Base-by-base conservation (phyloP, 2,329 filamentous ascomycete genomes). In the Nemania bipapillata region DNA sequence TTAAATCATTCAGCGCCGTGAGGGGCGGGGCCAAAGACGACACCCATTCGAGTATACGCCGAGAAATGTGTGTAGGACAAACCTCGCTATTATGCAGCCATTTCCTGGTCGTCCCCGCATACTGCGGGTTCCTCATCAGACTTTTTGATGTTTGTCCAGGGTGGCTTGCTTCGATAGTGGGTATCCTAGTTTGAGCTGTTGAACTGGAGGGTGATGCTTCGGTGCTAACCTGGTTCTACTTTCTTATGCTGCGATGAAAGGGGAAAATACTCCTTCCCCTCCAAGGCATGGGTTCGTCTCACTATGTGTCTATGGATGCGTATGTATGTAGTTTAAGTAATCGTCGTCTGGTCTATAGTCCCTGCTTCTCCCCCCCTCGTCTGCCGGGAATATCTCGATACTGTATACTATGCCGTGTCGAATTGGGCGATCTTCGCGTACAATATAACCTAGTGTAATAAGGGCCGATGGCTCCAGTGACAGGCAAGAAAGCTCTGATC, bases 241-340 rank as follows among this genome's bases (percentile, higher is more conserved):
- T n/a, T 55, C 30, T 52, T n/a, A 42, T 15, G 17, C 6, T 42
- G 15, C 17, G 40, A 17, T 45, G 40, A 45, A 45, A 45, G 17
- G 17, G 40, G 40, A 45, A 40, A 45, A 45, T 45, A 45, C 40
- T 45, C 40, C 40, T n/a, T 20, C 17, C 4, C n/a, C n/a, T n/a
- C n/a, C 2, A 45, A 45, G 40, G 32, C 55, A 69, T 69, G 67
- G 64, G 54, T 40, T 37, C 32, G 64, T 69, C 63, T 66, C 64
- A 69, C 63, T 63, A 56, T 35, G 4, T 6, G 17, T 45, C n/a
- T n/a, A n/a, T n/a, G n/a, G n/a, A n/a, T n/a, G n/a, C n/a, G n/a
- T n/a, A n/a, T n/a, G n/a, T n/a, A n/a, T n/a, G n/a, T n/a, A n/a
- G n/a, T 30, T 40, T 24, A 26, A 12, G 4, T 15, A 42, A 7